Evolutionary conservation across 2,329 filamentous ascomycete species (phyloP), one percentile per base, ranked within the genome.

Genomic region (Colletotrichum gloeosporioides): DNA sequence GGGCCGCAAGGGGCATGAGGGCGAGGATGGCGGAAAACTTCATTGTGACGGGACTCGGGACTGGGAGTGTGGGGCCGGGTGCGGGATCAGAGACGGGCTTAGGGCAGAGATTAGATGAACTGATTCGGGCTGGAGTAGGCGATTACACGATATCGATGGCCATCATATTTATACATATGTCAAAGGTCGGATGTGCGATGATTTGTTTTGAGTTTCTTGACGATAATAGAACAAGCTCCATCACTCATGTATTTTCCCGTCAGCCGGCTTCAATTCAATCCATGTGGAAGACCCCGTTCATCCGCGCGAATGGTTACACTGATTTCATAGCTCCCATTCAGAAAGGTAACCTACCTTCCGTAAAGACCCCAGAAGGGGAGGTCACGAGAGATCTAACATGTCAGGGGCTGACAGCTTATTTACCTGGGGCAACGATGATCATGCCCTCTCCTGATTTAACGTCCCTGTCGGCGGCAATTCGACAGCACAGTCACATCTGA

Each of bases 21-120:
- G 73, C 64, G 70, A 79, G 69, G 59, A 78, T 16, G 55, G 71
- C 36, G 32, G 78, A 68, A 49, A 69, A 66, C 78, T 79, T 79
- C 78, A 79, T 79, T 16, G 29, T 68, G 44, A 18, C 55, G 67
- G 67, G 22, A 2, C 16, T 44, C 63, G 34, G 63, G 36, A 22
- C 13, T 10, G 36, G 8, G 8, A 29, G 34, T 29, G 34, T 39
- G 32, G 61, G 22, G 34, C 31, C 12, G 29, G 59, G 18, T 6
- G 9, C 32, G 63, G 62, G 63, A 25, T 32, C 32, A 31, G n/a
- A 36, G 3, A 3, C 16, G 22, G 32, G n/a, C 3, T 10, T 67
- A 15, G 13, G 22, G 62, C 18, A 39, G 31, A 64, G 62, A 7
- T 64, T 3, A 61, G 59, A 65, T 65, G 22, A 65, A 6, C 34